Base-by-base conservation (phyloP, 306 rosid genomes). In the Ochetophila trinervis region DNA sequence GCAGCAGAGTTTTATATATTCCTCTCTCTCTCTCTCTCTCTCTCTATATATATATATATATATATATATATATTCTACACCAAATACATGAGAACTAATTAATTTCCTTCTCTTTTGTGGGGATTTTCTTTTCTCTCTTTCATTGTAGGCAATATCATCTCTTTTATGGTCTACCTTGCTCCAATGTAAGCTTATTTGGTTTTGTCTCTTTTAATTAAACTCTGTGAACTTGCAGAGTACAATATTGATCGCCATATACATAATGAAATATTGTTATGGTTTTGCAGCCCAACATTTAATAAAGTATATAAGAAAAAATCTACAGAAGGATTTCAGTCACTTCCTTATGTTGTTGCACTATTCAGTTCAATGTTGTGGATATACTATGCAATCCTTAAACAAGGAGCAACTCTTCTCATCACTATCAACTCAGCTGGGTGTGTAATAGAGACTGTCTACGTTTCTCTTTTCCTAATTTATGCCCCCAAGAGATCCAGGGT, bases 321-420 rank as follows among this genome's bases (percentile, higher is more conserved):
- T 0, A 76, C 90, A 0, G 99, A 84, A 34, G 97, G 95, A 21
- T 94, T 76, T 58, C 99, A 90, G 32, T 75, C 91, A 18, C 81
- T 90, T 48, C 96, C 99, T 2, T 94, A 94, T 54, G 91, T 86
- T 66, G 84, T 94, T n/a, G 88, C 86, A 49, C 82, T 94, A 1
- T 77, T 94, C 52, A 94, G 99, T 68, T 91, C 83, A 34, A 90
- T 86, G 96, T 82, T 90, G 53, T 88, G 91, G 95, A 83, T 94
- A 51, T 94, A 90, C 86, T 94, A 94, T 4, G 99, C 95, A 5
- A 58, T 86, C 51, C 81, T 88, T 17, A 90, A 94, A 52, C 57
- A 56, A 22, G 88, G 85, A 15, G 67, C 87, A 18, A 79, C 80
- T 42, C 85, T 94, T 69, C 91, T 94, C 63, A 83, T 90, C 76